Evolutionary conservation across 495 filamentous ascomycete genomes (phyloP), one percentile per base, ranked within the genome.

Genomic region (Penicillium tannophilum): DNA sequence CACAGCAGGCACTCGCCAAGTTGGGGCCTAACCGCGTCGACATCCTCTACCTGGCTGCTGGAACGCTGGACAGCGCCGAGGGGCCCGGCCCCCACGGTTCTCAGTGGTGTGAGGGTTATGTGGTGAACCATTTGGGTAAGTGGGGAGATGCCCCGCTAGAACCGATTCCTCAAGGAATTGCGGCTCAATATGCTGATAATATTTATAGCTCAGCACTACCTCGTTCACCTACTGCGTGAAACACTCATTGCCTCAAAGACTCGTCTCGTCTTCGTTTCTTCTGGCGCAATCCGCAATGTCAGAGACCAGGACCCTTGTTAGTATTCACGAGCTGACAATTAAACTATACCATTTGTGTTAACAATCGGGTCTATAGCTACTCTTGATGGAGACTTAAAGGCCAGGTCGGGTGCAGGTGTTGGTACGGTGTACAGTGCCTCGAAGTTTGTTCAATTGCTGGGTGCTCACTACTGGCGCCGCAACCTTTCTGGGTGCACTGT

Each of bases 81-180:
- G 64, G 66, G 3, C 64, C 69, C 0, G 62, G 64, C 10, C 67
- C 69, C 20, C 52, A 68, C 51, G 69, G 69, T 3, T 72, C 69
- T 14, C 54, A 62, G 36, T 72, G 69, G 69, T 69, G 66, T 26
- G 56, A 56, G 30, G 54, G 60, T 1, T 67, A 59, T 28, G 49
- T 72, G 12, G 66, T 69, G 11, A 72, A 72, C 39, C 69, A 72
- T 55, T 58, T 72, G 11, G 50, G 69, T 72, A 64, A 51, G 66
- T 62, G 1, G 45, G 16, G n/a, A 12, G 2, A 41, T 35, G 16
- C 7, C 19, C 45, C 45, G 19, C n/a, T 28, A 43, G 9, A 49
- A n/a, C 54, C 19, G 24, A 42, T 16, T 19, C 24, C 12, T 43
- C 24, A 12, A 44, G 11, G 30, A 16, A 36, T 42, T 44, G 24